These are phyloP conservation scores for Lonicera japonica DNA, from an alignment of 129 eudicot species.

Conservation along the genomic window DNA sequence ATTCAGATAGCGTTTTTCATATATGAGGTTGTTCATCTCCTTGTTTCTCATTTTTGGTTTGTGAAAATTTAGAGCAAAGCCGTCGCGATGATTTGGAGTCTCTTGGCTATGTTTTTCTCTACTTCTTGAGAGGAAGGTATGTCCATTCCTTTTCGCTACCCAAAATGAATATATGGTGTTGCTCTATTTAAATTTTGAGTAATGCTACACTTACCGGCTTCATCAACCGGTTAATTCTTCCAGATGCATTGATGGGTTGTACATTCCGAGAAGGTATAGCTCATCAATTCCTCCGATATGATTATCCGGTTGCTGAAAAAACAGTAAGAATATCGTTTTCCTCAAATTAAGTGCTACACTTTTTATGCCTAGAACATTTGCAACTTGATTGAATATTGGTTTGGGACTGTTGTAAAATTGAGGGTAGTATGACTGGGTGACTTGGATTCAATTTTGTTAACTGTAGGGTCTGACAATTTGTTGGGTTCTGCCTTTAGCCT, in stretches of 20 bases:
- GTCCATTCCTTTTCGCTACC: neutral
- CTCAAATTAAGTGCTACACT: neutral
- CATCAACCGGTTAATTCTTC: too few relatives aligned
- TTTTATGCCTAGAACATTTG: neutral
- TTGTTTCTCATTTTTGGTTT: slow-evolving; percentile 16
- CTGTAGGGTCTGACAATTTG: neutral
- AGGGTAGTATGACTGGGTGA: neutral
- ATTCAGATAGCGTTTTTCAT: neutral
- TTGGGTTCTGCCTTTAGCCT: slow-evolving; percentile 36
- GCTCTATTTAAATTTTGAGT: neutral
- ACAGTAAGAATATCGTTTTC: too few relatives aligned
- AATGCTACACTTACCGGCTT: too few relatives aligned
- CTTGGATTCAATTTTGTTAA: neutral
- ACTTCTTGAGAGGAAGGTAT: slow-evolving; percentile 86
- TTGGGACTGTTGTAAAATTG: neutral
- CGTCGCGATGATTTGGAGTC: slow-evolving; percentile 97
- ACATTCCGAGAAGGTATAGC: too few relatives aligned
- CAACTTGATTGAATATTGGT: neutral
- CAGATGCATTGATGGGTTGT: too few relatives aligned
- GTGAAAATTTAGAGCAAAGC: slow-evolving; percentile 73
- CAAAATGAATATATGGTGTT: neutral
- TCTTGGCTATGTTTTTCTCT: slow-evolving; percentile 88
- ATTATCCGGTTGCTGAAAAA: too few relatives aligned
- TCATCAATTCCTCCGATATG: too few relatives aligned
- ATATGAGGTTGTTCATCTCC: neutral